These are phyloP conservation scores for Jatropha curcas DNA, from an alignment of 345 rosid genomes.

Conservation along the genomic window DNA sequence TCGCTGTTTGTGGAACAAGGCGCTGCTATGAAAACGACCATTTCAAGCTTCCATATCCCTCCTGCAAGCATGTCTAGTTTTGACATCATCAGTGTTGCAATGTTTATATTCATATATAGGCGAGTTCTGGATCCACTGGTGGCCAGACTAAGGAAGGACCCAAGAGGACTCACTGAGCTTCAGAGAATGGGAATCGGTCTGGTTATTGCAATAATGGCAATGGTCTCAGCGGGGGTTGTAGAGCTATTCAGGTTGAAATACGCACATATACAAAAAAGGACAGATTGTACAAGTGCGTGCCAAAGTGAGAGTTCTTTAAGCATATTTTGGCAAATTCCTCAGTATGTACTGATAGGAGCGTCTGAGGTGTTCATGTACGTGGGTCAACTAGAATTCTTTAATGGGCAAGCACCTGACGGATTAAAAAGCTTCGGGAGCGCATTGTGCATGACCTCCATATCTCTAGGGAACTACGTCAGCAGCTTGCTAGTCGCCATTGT, in stretches of 20 bases:
- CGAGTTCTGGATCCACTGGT: constrained; percentile 23
- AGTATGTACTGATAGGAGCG: constrained; percentile 33
- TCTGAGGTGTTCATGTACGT: constrained; percentile 42
- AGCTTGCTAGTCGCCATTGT: constrained; percentile 30
- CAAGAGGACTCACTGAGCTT: constrained; percentile 29
- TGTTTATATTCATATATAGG: constrained; percentile 26
- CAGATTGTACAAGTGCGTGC: constrained; percentile 8
- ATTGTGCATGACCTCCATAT: constrained; percentile 37
- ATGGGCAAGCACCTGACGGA: constrained; percentile 36
- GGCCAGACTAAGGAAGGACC: constrained; percentile 9
- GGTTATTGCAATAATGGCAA: constrained; percentile 28
- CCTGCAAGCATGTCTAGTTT: constrained; percentile 38
- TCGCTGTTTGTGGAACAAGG: constrained; percentile 37
- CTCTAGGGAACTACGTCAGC: constrained; percentile 37
- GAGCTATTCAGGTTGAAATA: constrained; percentile 26
- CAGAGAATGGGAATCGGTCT: constrained; percentile 37
- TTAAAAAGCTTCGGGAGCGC: constrained; percentile 39
- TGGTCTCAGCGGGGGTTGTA: constrained; percentile 30
- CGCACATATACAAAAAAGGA: neutral
- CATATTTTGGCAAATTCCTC: constrained; percentile 37
- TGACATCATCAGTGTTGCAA: constrained; percentile 27
- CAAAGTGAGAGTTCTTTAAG: constrained; percentile 24
- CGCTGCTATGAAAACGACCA: constrained; percentile 28
- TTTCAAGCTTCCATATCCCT: constrained; percentile 25
- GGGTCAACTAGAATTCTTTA: constrained; percentile 36